Evolutionary conservation across 1,284 basidiomycete species (phyloP).

Genomic region (Ganoderma sinense): DNA sequence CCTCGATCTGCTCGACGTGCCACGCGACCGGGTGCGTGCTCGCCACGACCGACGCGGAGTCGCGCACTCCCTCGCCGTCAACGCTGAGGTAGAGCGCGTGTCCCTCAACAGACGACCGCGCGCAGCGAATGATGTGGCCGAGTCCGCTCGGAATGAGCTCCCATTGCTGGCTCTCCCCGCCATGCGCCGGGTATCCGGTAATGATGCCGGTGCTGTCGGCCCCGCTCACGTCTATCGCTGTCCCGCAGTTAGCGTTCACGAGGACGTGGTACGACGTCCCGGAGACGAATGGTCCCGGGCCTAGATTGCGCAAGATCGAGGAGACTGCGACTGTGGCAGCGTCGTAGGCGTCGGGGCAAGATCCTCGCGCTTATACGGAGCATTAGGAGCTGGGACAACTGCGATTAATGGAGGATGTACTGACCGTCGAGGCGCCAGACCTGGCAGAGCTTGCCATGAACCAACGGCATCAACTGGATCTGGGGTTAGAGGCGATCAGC

Average conservation of each 20-base stretch:
- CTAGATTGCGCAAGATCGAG: too few relatives aligned
- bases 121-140: conserved; percentile 53
- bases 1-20: conserved; percentile 34
- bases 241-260: conserved; percentile 56
- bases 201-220: conserved; percentile 55
- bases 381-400: neutral
- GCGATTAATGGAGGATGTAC: neutral
- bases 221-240: conserved; percentile 62
- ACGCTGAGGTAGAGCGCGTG: conserved; percentile 50
- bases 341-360: conserved; percentile 17
- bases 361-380: neutral
- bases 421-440: neutral
- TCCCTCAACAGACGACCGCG: conserved; percentile 28
- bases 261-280: conserved; percentile 45
- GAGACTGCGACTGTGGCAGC: conserved; percentile 20
- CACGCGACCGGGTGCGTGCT: conserved; percentile 43
- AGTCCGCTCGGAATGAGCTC: conserved; percentile 46
- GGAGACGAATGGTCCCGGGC: conserved; percentile 13
- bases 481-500: neutral
- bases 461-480: conserved; percentile 31
- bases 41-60: conserved; percentile 41
- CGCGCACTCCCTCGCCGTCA: conserved; percentile 41
- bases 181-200: conserved; percentile 55
- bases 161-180: conserved; percentile 64
- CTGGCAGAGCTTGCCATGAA: conserved; percentile 31